Evolutionary conservation across 768 basidiomycete genomes (phyloP), one percentile per base, ranked within the genome.

Genomic region (Agaricus sinodeliciosus): DNA sequence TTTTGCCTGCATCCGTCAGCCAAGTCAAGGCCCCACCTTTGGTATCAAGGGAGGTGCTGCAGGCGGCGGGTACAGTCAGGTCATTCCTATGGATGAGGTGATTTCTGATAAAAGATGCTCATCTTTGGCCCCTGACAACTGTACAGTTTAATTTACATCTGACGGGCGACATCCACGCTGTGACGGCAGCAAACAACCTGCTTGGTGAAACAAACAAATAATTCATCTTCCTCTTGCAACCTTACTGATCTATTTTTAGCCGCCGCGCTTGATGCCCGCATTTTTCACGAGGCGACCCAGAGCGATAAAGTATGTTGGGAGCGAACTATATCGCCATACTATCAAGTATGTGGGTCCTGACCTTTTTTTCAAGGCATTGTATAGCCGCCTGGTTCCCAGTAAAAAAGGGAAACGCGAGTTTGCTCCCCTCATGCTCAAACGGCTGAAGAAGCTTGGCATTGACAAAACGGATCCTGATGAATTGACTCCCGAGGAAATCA

Each of bases 11-110:
- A 94, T 98, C 19, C 87, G 95, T 51, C 96, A 99, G 65, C 96
- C 96, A 3, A 94, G 92, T 72, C 95, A 99, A 69, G 95, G 96
- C 11, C 95, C 95, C 31, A 98, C 95, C 0, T 99, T 98, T 66
- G 95, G 95, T 60, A 96, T 99, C 76, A 99, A 99, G 70, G 95
- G 95, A 59, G 96, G 95, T 61, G 95, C 95, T 35, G 95, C 95
- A 40, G 95, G 96, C 37, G 95, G 95, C 56, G 95, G 95, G 48
- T 99, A 98, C 74, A 93, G 91, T 65, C 94, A 96, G 65, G 90
- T 99, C 63, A 98, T 98, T 70, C 95, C 95, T 39, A 97, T 98
- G 95, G 95, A 97, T 63, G 95, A 97, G 74, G 88, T 88, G 58
- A 49, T 67, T 55, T 13, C 48, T 54, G 44, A 28, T 43, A 19